Evolutionary conservation across 768 basidiomycete species (phyloP), one percentile per base, ranked within the genome.

Genomic region (Russula vinacea): DNA sequence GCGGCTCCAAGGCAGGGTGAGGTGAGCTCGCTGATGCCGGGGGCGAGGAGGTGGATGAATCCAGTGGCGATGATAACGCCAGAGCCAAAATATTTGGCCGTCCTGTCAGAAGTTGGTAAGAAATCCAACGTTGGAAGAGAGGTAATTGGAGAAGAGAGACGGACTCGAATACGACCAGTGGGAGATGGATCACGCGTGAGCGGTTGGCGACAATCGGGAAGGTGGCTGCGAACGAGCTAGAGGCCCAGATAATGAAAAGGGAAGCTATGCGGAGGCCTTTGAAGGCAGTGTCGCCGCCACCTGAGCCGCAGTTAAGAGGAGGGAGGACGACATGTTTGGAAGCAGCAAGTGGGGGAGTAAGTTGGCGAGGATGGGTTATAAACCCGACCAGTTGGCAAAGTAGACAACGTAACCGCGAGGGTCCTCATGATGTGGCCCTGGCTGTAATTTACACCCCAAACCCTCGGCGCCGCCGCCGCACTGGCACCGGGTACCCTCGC

Each of bases 141-240:
- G 7, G 45, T 29, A 19, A 22, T n/a, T n/a, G 1, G 13, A 55
- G n/a, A 22, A 47, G 10, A n/a, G n/a, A 16, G 1, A 75, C 88
- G 33, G 59, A 91, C 90, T 94, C 87, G 64, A 90, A 93, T 3
- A 87, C 74, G 42, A 72, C 62, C 54, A 79, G 81, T 14, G 89
- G 89, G 4, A 90, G 77, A 54, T 74, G 77, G 13, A 90, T 62
- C 78, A 79, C 79, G 9, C 70, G 75, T 0, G 83, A 77, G 55
- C 82, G 78, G 53, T 71, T 78, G 6, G 87, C 81, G 26, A 91
- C 70, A 37, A 93, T 79, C 17, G 92, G 92, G 75, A 92, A 89
- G 58, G 87, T 75, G 5, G 89, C 83, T 17, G 89, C 90, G 11
- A 72, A 67, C 9, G 76, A 74, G 2, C 89, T 88, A 26, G 83